A percentile compares a stretch with the other conserved stretches of the same genome.
Evolutionary conservation across 345 rosid species (phyloP).

Genomic region (Capsella bursapastoris): DNA sequence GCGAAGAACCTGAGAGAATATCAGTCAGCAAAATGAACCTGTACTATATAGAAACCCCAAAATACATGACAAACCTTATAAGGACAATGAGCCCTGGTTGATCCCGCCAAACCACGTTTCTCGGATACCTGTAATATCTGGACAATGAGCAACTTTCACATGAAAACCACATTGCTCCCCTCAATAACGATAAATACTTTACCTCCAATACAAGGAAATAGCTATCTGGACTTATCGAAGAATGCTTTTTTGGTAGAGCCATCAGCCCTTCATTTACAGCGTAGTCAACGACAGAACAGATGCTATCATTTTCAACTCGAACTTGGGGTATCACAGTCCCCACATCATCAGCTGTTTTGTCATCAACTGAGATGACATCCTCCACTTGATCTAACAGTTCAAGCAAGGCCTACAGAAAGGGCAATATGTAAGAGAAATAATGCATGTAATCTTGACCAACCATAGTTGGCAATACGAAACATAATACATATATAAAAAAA

Average conservation of each 20-base stretch:
- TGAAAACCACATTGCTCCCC: slow-evolving; percentile 18
- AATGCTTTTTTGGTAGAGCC: slow-evolving; percentile 36
- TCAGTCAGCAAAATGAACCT: slow-evolving; percentile 34
- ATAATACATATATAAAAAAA: not conserved
- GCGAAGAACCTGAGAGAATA: slow-evolving; percentile 81
- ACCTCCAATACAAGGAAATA: slow-evolving; percentile 95
- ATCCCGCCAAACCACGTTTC: slow-evolving; percentile 53
- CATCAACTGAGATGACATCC: slow-evolving; percentile 84
- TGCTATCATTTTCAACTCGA: slow-evolving; percentile 43
- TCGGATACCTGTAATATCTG: slow-evolving; percentile 70
- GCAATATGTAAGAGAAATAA: slow-evolving; percentile 21
- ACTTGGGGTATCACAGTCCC: slow-evolving; percentile 49
- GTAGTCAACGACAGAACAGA: slow-evolving; percentile 29
- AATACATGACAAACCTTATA: slow-evolving; percentile 64
- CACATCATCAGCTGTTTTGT: slow-evolving; percentile 46
- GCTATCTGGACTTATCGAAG: slow-evolving; percentile 42
- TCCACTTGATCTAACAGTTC: slow-evolving; percentile 93
- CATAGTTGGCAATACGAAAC: slow-evolving; percentile 16
- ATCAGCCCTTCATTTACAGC: slow-evolving; percentile 39
- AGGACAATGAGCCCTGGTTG: slow-evolving; percentile 48
- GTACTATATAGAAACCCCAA: not conserved
- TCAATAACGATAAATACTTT: slow-evolving; percentile 20
- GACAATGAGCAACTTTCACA: slow-evolving; percentile 27
- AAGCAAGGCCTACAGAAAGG: slow-evolving; percentile 68
- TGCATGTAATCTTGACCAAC: slow-evolving; percentile 16